Evolutionary conservation across 2,329 filamentous ascomycete species (phyloP), one percentile per base, ranked within the genome.

Genomic region (Diaporthe australafricana): DNA sequence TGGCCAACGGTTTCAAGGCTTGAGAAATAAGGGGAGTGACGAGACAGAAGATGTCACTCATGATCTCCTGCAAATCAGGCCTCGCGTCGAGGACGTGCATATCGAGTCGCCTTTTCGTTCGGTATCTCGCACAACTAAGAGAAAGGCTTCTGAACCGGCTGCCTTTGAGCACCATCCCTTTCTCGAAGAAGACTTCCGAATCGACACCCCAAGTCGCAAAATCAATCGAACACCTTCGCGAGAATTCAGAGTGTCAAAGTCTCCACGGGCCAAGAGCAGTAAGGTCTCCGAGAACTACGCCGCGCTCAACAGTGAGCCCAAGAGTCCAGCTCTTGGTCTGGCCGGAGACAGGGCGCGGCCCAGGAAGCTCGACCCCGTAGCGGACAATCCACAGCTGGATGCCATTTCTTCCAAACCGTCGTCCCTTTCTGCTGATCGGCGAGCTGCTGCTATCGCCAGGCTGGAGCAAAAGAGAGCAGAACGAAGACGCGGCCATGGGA

Each of bases 381-480:
- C 38, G 45, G 42, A 56, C 30, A 32, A 56, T 25, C 30, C 42
- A 2, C 20, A 22, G 17, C 27, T 47, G 45, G 67, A 69, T 22
- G 35, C 11, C 27, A 85, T 84, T 65, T 79, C 81, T 6, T 82
- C 84, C 5, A 84, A 83, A 71, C 45, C 60, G 4, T 83, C 83
- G 27, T 80, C 79, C 2, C 76, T 90, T 16, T 83, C 88, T 11
- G 84, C 86, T 4, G 86, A 88, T 65, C 83, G 89, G 42, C 83
- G 84, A 56, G 86, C 87, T 8, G 88, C 88, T 1, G 88, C 87
- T 14, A 82, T 88, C 66, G 88, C 87, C 52, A 81, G 88, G 9
- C 84, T 90, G 17, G 85, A 89, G 78, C 83, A 85, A 78, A 84
- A 87, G 76, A 86, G 84, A 77, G 83, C 84, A n/a, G 85, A 89